Percentiles rank a stretch among this genome's conserved stretches.
Evolutionary conservation across 2,329 filamentous ascomycete species (phyloP).

Genomic region (Tolypocladium ophioglossoides): DNA sequence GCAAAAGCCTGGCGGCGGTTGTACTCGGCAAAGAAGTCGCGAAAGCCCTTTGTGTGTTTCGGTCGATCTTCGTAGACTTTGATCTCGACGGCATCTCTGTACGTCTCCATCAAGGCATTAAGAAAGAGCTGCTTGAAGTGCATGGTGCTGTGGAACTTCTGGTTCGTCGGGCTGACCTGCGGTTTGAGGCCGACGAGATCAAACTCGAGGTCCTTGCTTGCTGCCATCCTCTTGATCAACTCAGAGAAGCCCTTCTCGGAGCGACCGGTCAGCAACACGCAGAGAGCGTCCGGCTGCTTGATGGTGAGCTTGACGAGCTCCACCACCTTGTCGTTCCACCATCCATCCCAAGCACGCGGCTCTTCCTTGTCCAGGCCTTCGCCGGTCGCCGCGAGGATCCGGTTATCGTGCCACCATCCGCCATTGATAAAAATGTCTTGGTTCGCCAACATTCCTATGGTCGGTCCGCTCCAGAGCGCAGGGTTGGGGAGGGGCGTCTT

Average conservation of each 20-base stretch:
- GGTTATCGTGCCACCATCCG: conserved; percentile 94
- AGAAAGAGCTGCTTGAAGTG: conserved; percentile 85
- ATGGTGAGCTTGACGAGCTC: conserved; percentile 73
- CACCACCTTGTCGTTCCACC: conserved; percentile 91
- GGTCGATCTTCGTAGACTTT: conserved; percentile 60
- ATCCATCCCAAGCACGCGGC: conserved; percentile 73
- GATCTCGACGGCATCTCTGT: conserved; percentile 72
- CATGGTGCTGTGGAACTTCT: conserved; percentile 76
- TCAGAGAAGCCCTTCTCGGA: conserved; percentile 67
- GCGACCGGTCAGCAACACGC: conserved; percentile 79
- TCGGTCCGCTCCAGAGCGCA: conserved; percentile 72
- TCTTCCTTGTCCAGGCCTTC: conserved; percentile 76
- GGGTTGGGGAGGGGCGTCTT: conserved; percentile 82
- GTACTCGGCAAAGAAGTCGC: conserved; percentile 70
- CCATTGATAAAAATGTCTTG: conserved; percentile 71
- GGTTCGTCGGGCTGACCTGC: conserved; percentile 64
- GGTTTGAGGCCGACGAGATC: conserved; percentile 87
- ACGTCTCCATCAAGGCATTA: conserved; percentile 73
- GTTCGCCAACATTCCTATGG: conserved; percentile 65
- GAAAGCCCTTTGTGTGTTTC: conserved; percentile 68
- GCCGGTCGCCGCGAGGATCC: conserved; percentile 77
- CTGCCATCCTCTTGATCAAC: conserved; percentile 70
- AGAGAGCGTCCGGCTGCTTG: conserved; percentile 74
- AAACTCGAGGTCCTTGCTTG: conserved; percentile 70
- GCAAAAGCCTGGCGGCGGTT: conserved; percentile 47